These are phyloP conservation scores for Phytophthora nicotianae DNA, from an alignment of 352 stramenopile genomes.

Conservation along the genomic window DNA sequence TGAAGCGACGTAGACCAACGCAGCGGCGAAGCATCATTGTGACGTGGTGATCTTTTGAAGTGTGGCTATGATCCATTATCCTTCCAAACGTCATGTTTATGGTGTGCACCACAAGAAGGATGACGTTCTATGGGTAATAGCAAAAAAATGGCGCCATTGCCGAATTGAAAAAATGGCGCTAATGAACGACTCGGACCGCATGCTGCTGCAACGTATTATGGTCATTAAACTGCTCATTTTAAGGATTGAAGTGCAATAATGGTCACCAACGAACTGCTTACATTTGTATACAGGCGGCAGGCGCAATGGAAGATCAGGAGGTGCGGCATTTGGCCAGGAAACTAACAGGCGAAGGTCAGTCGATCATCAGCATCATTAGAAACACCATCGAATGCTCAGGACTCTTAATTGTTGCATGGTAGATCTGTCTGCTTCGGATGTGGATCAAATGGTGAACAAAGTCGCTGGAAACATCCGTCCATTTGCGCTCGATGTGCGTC, in stretches of 20 bases:
- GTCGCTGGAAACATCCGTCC: constrained; percentile 60
- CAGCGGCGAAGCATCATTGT: constrained; percentile 30
- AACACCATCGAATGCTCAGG: constrained; percentile 1
- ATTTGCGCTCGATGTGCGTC: constrained; percentile 77
- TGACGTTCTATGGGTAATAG: background rate
- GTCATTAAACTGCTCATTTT: constrained; percentile 25
- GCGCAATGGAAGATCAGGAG: constrained; percentile 70
- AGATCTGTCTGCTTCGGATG: constrained; percentile 59
- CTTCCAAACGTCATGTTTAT: constrained; percentile 1
- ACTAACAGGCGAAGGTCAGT: constrained; percentile 70
- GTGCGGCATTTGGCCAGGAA: constrained; percentile 55
- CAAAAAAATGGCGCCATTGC: constrained; percentile 34
- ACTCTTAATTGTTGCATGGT: background rate
- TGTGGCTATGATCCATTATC: constrained; percentile 11
- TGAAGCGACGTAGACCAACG: constrained; percentile 26
- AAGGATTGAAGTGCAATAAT: background rate
- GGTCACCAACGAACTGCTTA: background rate
- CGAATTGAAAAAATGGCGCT: constrained; percentile 40
- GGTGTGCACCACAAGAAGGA: constrained; percentile 7
- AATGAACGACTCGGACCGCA: constrained; percentile 68
- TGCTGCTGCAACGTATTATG: constrained; percentile 82
- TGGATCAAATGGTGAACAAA: constrained; percentile 71
- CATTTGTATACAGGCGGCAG: constrained; percentile 46
- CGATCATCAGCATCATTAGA: background rate
- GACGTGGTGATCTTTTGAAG: constrained; percentile 18